Conservation (phyloP, 2,329 filamentous ascomycete genomes). For the Metarhizium album region DNA sequence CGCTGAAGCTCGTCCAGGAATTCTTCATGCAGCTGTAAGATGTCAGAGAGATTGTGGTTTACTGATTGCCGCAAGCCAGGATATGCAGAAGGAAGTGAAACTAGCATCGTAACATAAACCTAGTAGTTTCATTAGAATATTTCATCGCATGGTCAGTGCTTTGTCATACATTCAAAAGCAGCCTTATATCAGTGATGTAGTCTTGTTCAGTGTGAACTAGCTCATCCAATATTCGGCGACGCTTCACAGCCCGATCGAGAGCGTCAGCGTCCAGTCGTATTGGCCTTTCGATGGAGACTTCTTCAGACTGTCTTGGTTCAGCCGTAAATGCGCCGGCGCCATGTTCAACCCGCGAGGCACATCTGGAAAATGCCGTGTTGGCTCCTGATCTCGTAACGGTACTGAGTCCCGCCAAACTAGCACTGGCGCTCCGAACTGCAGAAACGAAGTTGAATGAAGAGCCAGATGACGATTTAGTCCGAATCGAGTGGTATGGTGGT, state of each 20-base stretch:
- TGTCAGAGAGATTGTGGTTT: constrained; percentile 66
- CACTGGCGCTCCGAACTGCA: constrained; percentile 70
- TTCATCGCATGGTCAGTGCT: not conserved
- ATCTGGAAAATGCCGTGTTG: constrained; percentile 38
- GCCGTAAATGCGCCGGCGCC: constrained; percentile 52
- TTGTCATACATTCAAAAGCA: constrained; percentile 65
- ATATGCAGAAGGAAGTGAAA: constrained; percentile 57
- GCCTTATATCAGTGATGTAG: constrained; percentile 80
- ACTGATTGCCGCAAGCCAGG: constrained; percentile 58
- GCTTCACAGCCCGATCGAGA: constrained; percentile 60
- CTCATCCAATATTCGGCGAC: constrained; percentile 74
- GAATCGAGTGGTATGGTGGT: constrained; percentile 2
- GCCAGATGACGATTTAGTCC: constrained; percentile 38
- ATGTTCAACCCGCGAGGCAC: constrained; percentile 48
- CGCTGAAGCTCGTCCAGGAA: constrained; percentile 65
- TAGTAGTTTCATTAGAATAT: constrained; percentile 22
- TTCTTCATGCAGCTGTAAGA: constrained; percentile 74
- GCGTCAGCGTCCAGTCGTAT: constrained; percentile 52
- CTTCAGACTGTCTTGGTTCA: constrained; percentile 51
- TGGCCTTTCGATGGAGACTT: constrained; percentile 47
- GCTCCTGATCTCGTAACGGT: constrained; percentile 50
- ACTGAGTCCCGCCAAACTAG: constrained; percentile 66
- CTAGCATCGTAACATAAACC: constrained; percentile 67
- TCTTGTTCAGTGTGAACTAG: constrained; percentile 76
- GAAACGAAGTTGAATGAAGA: constrained; percentile 73